Conservation (phyloP, 2,329 filamentous ascomycete genomes). For the Talaromyces sp. region DNA sequence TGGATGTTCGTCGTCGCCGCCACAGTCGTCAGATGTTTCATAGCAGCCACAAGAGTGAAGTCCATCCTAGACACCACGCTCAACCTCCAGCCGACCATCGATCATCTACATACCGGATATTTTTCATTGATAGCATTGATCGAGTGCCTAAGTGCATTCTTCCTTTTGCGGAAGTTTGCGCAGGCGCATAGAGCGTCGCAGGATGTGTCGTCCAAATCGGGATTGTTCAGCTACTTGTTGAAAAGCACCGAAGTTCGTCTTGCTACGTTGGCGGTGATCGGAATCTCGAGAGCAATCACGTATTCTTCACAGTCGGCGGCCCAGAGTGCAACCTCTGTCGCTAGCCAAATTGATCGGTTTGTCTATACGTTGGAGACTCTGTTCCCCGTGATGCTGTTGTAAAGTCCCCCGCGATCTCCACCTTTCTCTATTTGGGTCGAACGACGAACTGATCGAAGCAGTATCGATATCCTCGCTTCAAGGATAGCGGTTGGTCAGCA, state of each 20-base stretch:
- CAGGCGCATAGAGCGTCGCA: not conserved
- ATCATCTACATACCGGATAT: not conserved
- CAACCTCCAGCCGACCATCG: not conserved
- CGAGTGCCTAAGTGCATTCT: not conserved
- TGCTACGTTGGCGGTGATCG: not conserved
- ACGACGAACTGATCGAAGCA: not conserved
- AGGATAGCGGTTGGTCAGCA: not conserved
- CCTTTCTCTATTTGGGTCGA: not conserved
- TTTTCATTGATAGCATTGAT: not conserved
- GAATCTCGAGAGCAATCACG: not conserved
- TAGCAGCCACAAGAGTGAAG: not conserved
- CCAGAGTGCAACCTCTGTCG: not conserved
- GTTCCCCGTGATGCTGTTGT: not conserved
- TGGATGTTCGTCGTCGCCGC: not conserved
- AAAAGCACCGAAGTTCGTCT: not conserved
- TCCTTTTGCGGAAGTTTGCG: not conserved
- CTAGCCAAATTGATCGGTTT: constrained; percentile 1
- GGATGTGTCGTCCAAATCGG: not conserved
- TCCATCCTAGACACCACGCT: not conserved
- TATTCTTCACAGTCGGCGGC: not conserved
- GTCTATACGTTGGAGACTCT: not conserved
- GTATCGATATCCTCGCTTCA: constrained; percentile 1
- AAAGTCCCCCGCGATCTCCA: too few species aligned
- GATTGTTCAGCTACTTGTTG: not conserved
- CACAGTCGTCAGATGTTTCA: not conserved